These are phyloP conservation scores for Phytopythium litorale DNA, from an alignment of 352 stramenopile genomes.

Conservation along the genomic window DNA sequence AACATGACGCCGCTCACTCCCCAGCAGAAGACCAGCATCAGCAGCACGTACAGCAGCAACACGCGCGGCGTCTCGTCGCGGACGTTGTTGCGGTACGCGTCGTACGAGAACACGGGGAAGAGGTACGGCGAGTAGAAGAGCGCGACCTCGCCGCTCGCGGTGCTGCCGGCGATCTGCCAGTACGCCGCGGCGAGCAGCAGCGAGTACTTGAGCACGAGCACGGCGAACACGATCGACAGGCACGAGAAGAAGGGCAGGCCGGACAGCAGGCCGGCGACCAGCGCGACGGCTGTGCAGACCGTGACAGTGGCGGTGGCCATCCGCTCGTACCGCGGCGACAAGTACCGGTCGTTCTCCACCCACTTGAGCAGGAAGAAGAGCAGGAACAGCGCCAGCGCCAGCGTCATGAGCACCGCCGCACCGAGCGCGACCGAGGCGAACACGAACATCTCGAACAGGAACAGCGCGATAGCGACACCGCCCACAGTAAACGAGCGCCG, in stretches of 20 bases:
- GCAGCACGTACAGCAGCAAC: conserved; percentile 57
- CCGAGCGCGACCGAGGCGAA: conserved; percentile 55
- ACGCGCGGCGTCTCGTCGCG: conserved; percentile 80
- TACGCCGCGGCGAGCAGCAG: conserved; percentile 54
- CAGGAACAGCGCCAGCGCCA: conserved; percentile 64
- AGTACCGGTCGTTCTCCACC: conserved; percentile 80
- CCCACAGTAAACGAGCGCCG: conserved; percentile 23
- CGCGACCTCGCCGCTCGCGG: conserved; percentile 38
- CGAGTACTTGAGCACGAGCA: conserved; percentile 73
- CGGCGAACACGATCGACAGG: conserved; percentile 80
- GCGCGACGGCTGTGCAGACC: conserved; percentile 23
- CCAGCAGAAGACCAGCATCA: conserved; percentile 82
- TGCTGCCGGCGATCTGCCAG: conserved; percentile 46
- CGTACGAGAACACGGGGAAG: conserved; percentile 90
- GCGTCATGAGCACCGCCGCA: conserved; percentile 49
- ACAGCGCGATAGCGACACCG: conserved; percentile 36
- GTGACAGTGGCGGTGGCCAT: conserved; percentile 45
- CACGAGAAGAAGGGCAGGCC: conserved; percentile 81
- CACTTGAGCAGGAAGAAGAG: conserved; percentile 80
- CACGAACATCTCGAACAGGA: conserved; percentile 79
- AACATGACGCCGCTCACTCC: conserved; percentile 88
- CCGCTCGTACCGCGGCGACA: conserved; percentile 56
- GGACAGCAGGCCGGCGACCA: conserved; percentile 37
- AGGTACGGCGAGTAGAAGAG: conserved; percentile 87
- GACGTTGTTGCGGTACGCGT: conserved; percentile 89